These are phyloP conservation scores for Neonectria faginata DNA, from an alignment of 2,329 filamentous ascomycete species.

Conservation along the genomic window DNA sequence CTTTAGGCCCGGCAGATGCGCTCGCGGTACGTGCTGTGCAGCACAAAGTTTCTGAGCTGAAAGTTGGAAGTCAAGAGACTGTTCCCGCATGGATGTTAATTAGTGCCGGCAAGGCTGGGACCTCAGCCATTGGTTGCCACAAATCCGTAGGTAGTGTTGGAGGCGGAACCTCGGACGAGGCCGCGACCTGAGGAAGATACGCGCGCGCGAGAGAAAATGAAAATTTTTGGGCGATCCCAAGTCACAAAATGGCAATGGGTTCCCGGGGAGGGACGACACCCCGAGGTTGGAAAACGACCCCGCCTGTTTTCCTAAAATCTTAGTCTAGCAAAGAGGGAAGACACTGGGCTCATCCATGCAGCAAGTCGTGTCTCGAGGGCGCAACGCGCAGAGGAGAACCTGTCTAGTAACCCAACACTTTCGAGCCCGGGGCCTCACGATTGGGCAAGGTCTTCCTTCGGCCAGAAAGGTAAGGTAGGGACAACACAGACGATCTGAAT, in stretches of 20 bases:
- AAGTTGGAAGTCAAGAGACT: neutral
- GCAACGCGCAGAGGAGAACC: neutral
- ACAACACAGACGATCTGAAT: constrained; percentile 13
- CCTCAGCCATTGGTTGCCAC: constrained; percentile 3
- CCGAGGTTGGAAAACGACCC: neutral
- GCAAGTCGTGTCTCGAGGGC: constrained; percentile 8
- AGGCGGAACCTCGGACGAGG: neutral
- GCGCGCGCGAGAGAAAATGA: constrained; percentile 1
- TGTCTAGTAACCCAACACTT: constrained; percentile 23
- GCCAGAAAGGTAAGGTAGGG: constrained; percentile 17
- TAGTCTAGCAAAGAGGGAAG: neutral
- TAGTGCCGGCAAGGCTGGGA: constrained; percentile 15
- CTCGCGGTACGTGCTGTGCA: neutral
- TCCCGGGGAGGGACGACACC: neutral
- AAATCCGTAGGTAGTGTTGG: neutral
- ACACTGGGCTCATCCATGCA: constrained; percentile 1
- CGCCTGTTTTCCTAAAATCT: constrained; percentile 13
- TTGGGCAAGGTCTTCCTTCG: constrained; percentile 8
- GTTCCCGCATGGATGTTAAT: constrained; percentile 3
- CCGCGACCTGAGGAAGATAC: neutral
- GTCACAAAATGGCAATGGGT: neutral
- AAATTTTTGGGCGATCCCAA: too few species aligned
- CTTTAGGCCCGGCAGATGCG: constrained; percentile 6
- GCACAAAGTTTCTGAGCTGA: neutral
- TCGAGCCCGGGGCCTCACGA: constrained; percentile 2